Base-by-base conservation (phyloP, 108 stramenopile genomes). In the Cylindrotheca fusiformis region DNA sequence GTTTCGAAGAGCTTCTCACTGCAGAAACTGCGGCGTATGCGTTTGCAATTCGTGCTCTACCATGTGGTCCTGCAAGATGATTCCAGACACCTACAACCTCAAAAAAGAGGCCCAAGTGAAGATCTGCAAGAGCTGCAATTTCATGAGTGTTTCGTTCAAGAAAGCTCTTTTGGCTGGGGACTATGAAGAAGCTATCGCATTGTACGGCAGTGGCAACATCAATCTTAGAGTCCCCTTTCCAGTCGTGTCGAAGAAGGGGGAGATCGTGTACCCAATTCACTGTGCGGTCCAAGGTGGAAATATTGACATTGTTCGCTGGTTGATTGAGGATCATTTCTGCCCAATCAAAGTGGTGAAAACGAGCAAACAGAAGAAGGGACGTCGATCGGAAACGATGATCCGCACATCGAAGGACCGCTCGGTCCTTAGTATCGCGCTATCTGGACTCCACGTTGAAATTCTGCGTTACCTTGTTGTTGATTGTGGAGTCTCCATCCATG, bases 61-160 rank as follows among this genome's bases (percentile, higher is more conserved):
- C 0, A 32, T 45, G 17, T 94, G 92, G 92, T 72, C 83, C 1
- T 27, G 68, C 24, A 77, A 72, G 52, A 76, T 73, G 71, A 65
- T 94, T 50, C 92, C 92, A 6, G 86, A 90, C 22, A 87, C 87
- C 0, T 94, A 88, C 76, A 88, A 86, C 57, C 74, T 84, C 20
- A 88, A 89, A 46, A 86, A 78, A 5, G 75, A 80, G 32, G 60
- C 68, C 3, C 33, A 52, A 12, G 75, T 90, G 17, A 80, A 83
- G 25, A 68, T 94, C 25, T 94, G 92, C 61, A 73, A 64, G 20
- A 77, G 77, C 28, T 94, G 92, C 56, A 64, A 88, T 58, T 31
- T 36, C 27, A 32, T 90, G 46, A 77, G 79, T 32, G 63, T 71
- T 18, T 22, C 65, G 24, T 94, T 94, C 75, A 63, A 75, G 52